Conservation (phyloP, 768 basidiomycete species). For the Boletus edulis region DNA sequence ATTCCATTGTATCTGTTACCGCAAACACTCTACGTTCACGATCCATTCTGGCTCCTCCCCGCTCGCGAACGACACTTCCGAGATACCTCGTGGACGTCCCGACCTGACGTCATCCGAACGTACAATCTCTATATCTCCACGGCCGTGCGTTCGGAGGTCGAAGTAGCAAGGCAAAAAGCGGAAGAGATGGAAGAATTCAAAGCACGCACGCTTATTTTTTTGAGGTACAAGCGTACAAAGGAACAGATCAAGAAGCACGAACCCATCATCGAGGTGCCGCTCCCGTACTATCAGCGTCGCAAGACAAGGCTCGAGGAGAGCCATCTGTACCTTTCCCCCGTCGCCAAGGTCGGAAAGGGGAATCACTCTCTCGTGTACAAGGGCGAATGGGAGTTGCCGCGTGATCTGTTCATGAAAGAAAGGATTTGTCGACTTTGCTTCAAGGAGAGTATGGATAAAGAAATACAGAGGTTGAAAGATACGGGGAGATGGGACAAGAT, state of each 20-base stretch:
- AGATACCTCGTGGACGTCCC: conserved; percentile 26
- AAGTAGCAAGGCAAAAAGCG: conserved; percentile 4
- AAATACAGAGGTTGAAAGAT: conserved; percentile 20
- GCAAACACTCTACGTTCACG: conserved; percentile 42
- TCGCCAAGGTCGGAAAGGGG: conserved; percentile 39
- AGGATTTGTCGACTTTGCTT: conserved; percentile 41
- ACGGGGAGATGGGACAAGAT: conserved; percentile 20
- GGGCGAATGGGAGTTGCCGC: conserved; percentile 53
- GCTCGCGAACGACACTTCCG: conserved; percentile 1
- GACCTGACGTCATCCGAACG: conserved; percentile 28
- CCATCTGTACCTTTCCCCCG: conserved; percentile 48
- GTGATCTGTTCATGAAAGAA: conserved; percentile 34
- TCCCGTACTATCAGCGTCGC: conserved; percentile 25
- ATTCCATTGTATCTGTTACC: conserved; percentile 38
- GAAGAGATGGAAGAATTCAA: conserved; percentile 13
- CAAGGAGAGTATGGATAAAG: conserved; percentile 26
- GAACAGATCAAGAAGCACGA: conserved; percentile 23
- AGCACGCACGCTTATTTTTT: conserved; percentile 19
- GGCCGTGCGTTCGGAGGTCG: not conserved
- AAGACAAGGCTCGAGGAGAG: conserved; percentile 33
- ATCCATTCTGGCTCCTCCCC: conserved; percentile 37
- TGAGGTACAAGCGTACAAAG: conserved; percentile 17
- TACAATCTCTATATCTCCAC: conserved; percentile 27
- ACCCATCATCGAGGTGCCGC: conserved; percentile 29
- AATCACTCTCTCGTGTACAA: conserved; percentile 53